These are phyloP conservation scores for Chlamydomonas incerta DNA, from an alignment of 139 green algal genomes.

Conservation along the genomic window DNA sequence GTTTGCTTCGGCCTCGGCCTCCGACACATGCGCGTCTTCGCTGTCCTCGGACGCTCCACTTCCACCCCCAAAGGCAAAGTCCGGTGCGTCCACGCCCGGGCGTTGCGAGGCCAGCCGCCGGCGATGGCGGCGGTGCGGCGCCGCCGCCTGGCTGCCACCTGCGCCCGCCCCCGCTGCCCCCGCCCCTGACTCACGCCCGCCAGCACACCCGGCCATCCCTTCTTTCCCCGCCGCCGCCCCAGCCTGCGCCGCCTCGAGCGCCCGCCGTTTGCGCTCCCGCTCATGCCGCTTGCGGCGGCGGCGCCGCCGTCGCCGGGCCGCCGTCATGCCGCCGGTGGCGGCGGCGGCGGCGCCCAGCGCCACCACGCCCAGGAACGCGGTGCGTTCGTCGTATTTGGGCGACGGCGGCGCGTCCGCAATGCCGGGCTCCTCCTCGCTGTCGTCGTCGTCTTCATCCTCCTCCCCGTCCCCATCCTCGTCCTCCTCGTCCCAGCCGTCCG, in stretches of 20 bases:
- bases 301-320: background rate
- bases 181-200: background rate
- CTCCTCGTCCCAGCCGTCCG: too few species aligned
- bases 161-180: background rate
- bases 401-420: constrained; percentile 76
- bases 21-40: background rate
- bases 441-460: background rate
- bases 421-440: constrained; percentile 50
- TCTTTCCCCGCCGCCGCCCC: background rate
- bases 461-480: background rate
- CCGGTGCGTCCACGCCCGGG: background rate
- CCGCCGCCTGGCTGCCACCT: background rate
- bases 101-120: constrained; percentile 6
- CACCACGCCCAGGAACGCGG: constrained; percentile 69
- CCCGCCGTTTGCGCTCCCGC: too few species aligned
- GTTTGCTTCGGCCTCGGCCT: background rate
- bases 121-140: background rate
- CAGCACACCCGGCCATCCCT: too few species aligned
- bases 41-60: background rate
- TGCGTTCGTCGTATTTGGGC: constrained; percentile 95
- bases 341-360: background rate
- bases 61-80: background rate
- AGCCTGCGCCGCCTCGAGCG: background rate
- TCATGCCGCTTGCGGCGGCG: background rate
- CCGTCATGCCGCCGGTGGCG: background rate